Evolutionary conservation across 106 monocot species (phyloP).

Genomic region (Dioscorea alata): DNA sequence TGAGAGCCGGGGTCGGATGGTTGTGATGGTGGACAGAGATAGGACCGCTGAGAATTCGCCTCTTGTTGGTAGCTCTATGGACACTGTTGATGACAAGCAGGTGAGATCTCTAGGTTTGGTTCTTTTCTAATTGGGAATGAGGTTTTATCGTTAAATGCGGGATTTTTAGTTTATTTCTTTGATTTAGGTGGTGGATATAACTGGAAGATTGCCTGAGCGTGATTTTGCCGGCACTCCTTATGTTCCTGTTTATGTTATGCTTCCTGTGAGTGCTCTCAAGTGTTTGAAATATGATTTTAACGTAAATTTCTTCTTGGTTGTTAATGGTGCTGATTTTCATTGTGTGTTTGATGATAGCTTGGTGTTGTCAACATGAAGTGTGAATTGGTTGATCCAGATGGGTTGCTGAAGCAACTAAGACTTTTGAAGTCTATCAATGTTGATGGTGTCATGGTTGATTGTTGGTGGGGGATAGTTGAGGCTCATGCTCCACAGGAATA

Average conservation of each 20-base stretch:
- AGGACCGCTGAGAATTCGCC: conserved; percentile 24
- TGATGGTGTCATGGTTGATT: conserved; percentile 91
- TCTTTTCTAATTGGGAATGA: no score
- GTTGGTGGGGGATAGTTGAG: conserved; percentile 99
- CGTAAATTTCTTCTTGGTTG: not conserved
- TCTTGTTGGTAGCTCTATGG: conserved; percentile 32
- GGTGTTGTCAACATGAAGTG: conserved; percentile 69
- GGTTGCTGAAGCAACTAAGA: conserved; percentile 46
- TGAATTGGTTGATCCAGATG: conserved; percentile 76
- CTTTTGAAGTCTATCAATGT: conserved; percentile 65
- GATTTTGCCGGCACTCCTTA: conserved; percentile 85
- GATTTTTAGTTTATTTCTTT: not conserved
- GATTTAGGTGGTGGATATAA: conserved; percentile 29
- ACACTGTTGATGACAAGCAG: conserved; percentile 47
- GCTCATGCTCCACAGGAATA: conserved; percentile 62
- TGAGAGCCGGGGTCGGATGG: conserved; percentile 12
- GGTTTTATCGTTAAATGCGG: no score
- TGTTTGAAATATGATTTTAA: not conserved
- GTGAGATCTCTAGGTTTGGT: conserved; percentile 11
- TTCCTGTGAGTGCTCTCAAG: conserved; percentile 45
- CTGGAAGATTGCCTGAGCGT: conserved; percentile 51
- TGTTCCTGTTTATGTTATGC: conserved; percentile 90
- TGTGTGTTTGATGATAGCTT: conserved; percentile 36
- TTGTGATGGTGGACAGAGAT: conserved; percentile 11
- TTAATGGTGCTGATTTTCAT: not conserved